These are phyloP conservation scores for Penicillium sp. DNA, from an alignment of 2,329 filamentous ascomycete genomes.

Conservation along the genomic window DNA sequence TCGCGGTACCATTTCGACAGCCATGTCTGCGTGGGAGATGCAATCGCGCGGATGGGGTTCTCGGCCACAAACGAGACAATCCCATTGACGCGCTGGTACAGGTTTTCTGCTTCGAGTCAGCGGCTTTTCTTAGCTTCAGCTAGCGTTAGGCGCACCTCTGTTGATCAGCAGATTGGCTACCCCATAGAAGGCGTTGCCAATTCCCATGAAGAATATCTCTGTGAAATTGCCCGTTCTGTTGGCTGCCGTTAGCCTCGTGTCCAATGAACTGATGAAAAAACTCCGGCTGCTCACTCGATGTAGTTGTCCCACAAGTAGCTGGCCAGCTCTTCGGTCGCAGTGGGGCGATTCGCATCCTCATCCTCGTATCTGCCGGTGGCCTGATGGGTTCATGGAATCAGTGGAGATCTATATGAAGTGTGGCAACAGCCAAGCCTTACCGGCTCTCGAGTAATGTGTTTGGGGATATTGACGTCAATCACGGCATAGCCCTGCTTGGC, in stretches of 20 bases:
- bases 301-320: conserved; percentile 97
- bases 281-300: conserved; percentile 58
- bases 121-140: neutral
- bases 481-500: conserved; percentile 70
- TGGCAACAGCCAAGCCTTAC: conserved; percentile 39
- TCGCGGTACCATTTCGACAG: conserved; percentile 78
- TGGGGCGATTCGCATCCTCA: conserved; percentile 49
- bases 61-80: conserved; percentile 78
- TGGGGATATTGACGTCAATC: conserved; percentile 87
- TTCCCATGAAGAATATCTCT: conserved; percentile 78
- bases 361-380: conserved; percentile 42
- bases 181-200: conserved; percentile 83
- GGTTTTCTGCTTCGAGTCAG: conserved; percentile 43
- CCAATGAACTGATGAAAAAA: neutral
- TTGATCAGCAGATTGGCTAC: conserved; percentile 76
- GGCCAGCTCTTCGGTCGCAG: conserved; percentile 63
- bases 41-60: conserved; percentile 69
- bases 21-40: conserved; percentile 65
- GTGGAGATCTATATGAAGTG: neutral
- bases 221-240: conserved; percentile 58
- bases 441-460: conserved; percentile 63
- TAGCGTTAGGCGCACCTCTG: conserved; percentile 53
- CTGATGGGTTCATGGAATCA: conserved; percentile 12
- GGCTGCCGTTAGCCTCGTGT: conserved; percentile 1
- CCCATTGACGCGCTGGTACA: conserved; percentile 63